Evolutionary conservation across 116 monocot genomes (phyloP), one percentile per base, ranked within the genome.

Genomic region (Trichopus zeylanicus): DNA sequence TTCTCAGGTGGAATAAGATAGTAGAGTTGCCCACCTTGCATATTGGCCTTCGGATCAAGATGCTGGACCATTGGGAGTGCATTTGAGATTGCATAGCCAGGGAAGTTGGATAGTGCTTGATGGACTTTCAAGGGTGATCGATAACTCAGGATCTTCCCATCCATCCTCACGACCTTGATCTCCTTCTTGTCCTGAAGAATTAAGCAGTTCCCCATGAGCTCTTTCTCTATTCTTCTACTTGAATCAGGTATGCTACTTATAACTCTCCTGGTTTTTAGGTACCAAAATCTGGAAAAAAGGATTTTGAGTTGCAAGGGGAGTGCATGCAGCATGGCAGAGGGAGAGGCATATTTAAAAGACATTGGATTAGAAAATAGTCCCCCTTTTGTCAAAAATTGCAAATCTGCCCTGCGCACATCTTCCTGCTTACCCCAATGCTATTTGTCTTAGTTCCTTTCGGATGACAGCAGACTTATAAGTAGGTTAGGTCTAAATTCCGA

Each of bases 161-260:
- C 49, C 21, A 6, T 27, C 11, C 11, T 22, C 31, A 60, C 31
- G 20, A 59, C 55, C 42, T 38, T 65, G 39, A 52, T 72, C 53
- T 42, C 53, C 55, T 70, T 59, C 55, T 30, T 74, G 18, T 57
- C 62, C 56, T 61, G 56, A 46, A 55, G 31, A 35, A 68, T 35
- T 23, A 86, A 48, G 58, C 77, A 78, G 59, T 81, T 86, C 48
- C 86, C 81, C 86, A 86, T 75, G 9, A 49, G 15, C 59, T 22
- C 30, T 26, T 58, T 10, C 33, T 30, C 29, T 73, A 32, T 54
- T 46, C 30, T 66, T 54, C 19, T 6, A 65, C 16, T 32, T 48
- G 59, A 19, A 56, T 65, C 35, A n/a, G n/a, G n/a, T n/a, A n/a
- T n/a, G n/a, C n/a, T n/a, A n/a, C 65, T 65, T 63, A 72, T 72